These are phyloP conservation scores for Tricholomella constricta DNA, from an alignment of 768 basidiomycete genomes.

Conservation along the genomic window DNA sequence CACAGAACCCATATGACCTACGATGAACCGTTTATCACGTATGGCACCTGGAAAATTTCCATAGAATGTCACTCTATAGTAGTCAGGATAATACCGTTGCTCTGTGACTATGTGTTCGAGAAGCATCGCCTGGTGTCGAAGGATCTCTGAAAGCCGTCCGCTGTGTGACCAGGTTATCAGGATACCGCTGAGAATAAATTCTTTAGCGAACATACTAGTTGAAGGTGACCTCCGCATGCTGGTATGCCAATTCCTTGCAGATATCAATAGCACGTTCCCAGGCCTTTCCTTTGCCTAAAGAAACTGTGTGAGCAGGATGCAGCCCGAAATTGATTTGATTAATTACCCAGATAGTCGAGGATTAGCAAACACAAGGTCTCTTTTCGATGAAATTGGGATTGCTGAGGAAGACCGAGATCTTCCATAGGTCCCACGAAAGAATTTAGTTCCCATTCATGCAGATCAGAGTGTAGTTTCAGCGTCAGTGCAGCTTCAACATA, in stretches of 20 bases:
- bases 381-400: constrained; percentile 92
- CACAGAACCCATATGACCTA: constrained; percentile 40
- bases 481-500: constrained; percentile 93
- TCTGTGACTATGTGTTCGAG: constrained; percentile 84
- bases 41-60: constrained; percentile 88
- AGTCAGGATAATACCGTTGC: constrained; percentile 87
- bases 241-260: constrained; percentile 86
- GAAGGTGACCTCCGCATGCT: constrained; percentile 88
- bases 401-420: constrained; percentile 86
- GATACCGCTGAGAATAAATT: neutral
- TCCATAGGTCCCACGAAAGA: constrained; percentile 85
- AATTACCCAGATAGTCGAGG: constrained; percentile 85
- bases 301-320: neutral
- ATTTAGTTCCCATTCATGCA: constrained; percentile 88
- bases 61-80: constrained; percentile 92
- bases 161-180: constrained; percentile 38
- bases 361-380: constrained; percentile 90
- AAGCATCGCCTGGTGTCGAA: constrained; percentile 84
- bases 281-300: constrained; percentile 89
- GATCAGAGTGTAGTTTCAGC: constrained; percentile 89
- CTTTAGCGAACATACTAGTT: constrained; percentile 65
- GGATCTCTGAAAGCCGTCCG: constrained; percentile 79
- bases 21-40: constrained; percentile 88
- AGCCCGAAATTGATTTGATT: constrained; percentile 5
- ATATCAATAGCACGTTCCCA: constrained; percentile 95